A percentile compares a stretch with the other conserved stretches of the same genome.
These are phyloP conservation scores for Physaria fendleri DNA, from an alignment of 345 rosid species.

Conservation along the genomic window DNA sequence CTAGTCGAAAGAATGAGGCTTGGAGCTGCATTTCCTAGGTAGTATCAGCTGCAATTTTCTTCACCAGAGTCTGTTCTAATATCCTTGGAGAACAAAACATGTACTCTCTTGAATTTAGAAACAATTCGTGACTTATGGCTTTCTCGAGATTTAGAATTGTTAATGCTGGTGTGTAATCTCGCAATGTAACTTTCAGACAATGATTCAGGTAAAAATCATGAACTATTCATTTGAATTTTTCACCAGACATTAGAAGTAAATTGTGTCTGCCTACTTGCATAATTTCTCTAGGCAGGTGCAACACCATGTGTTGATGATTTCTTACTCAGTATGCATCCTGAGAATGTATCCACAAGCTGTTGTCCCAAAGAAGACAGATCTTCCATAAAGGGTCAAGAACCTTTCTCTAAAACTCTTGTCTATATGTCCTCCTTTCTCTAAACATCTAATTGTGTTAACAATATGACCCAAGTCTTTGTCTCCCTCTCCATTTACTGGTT, in stretches of 20 bases:
- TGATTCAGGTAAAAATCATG: conserved; percentile 3
- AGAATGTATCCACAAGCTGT: conserved; percentile 87
- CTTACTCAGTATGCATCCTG: conserved; percentile 59
- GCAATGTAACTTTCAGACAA: neutral
- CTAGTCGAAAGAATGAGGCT: neutral
- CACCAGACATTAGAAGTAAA: neutral
- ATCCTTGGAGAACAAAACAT: neutral
- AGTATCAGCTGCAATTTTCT: conserved; percentile 8
- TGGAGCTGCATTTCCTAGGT: neutral
- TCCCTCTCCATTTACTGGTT: conserved; percentile 43
- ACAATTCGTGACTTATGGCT: neutral
- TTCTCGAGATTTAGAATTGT: neutral
- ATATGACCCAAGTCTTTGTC: conserved; percentile 66
- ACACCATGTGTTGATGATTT: conserved; percentile 33
- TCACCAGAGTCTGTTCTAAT: conserved; percentile 10
- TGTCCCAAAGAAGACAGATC: conserved; percentile 82
- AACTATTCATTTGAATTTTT: neutral
- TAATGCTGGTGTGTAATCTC: conserved; percentile 2
- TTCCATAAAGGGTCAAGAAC: conserved; percentile 68
- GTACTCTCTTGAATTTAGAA: conserved; percentile 6
- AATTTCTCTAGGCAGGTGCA: conserved; percentile 47
- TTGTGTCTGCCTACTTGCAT: neutral
- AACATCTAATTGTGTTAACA: conserved; percentile 72
- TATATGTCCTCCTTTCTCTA: conserved; percentile 81
- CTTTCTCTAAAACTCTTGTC: conserved; percentile 91